Evolutionary conservation across 163 green algal species (phyloP).

Genomic region (Trebouxia gelatinosa): DNA sequence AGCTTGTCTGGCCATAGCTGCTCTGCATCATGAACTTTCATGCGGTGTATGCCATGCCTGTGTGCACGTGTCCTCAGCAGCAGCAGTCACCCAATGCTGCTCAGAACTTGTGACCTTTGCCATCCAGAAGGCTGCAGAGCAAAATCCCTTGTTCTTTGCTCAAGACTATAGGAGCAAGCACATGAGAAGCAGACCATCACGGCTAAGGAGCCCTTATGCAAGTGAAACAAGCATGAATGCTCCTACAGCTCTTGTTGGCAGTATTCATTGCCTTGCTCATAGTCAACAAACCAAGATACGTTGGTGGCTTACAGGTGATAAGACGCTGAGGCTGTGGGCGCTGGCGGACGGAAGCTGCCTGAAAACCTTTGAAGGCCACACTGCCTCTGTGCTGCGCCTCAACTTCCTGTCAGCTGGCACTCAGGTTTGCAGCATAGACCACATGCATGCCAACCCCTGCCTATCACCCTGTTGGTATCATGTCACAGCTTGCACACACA

Average conservation of each 20-base stretch:
- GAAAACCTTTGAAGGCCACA: constrained; percentile 91
- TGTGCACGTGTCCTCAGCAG: too few species aligned
- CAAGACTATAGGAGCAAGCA: neutral
- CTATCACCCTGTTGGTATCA: too few species aligned
- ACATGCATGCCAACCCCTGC: too few species aligned
- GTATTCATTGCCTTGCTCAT: too few species aligned
- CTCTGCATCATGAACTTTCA: too few species aligned
- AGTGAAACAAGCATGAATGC: neutral
- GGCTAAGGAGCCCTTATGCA: neutral
- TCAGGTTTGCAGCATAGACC: too few species aligned
- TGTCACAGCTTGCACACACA: too few species aligned
- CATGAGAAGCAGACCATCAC: neutral
- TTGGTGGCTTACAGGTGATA: constrained; percentile 62
- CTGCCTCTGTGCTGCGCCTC: constrained; percentile 77
- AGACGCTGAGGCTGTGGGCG: constrained; percentile 86
- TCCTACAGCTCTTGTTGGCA: neutral
- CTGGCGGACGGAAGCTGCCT: constrained; percentile 82
- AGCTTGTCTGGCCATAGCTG: too few species aligned
- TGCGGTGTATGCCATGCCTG: too few species aligned
- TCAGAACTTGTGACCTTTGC: too few species aligned
- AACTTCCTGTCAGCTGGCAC: constrained; percentile 77
- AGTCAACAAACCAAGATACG: neutral
- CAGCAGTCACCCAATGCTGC: too few species aligned
- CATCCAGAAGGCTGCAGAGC: neutral
- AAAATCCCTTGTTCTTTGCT: neutral